phyloP scores from a whole-genome alignment of 495 filamentous ascomycete species.

The Penicillium salamii region DNA sequence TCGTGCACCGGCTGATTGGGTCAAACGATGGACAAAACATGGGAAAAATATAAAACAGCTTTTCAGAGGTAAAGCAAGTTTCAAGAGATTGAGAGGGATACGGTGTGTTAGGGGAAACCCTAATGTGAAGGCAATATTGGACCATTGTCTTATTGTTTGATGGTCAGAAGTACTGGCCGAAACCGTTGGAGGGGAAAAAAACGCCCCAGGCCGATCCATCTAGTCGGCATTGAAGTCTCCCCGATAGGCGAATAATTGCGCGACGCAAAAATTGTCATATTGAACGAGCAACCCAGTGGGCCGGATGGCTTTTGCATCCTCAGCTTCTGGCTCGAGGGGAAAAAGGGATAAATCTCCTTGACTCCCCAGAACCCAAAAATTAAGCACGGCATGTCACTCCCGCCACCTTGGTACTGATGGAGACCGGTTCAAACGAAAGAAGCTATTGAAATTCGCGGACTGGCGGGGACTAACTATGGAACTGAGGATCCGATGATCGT shows the following conservation, averaged over 20 bases:
- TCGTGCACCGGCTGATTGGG: constrained; percentile 4
- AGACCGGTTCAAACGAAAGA: not conserved
- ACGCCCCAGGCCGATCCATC: not conserved
- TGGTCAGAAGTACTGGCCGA: not conserved
- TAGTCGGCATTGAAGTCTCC: not conserved
- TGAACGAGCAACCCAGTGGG: not conserved
- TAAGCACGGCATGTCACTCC: not conserved
- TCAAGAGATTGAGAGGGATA: not conserved
- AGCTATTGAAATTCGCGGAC: constrained; percentile 8
- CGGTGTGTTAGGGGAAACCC: not conserved
- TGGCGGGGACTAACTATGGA: too few relatives aligned
- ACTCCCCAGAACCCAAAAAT: constrained; percentile 4
- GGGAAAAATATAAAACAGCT: not conserved
- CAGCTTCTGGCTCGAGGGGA: not conserved
- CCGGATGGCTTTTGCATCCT: not conserved
- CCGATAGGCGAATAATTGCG: not conserved
- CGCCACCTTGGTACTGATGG: not conserved
- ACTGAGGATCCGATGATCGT: constrained; percentile 12
- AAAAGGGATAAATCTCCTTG: not conserved
- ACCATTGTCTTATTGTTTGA: not conserved
- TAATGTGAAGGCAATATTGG: not conserved
- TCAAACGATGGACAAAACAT: not conserved
- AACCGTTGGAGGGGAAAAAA: not conserved
- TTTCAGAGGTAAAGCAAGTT: not conserved
- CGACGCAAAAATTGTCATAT: not conserved